Evolutionary conservation across 2,329 filamentous ascomycete genomes (phyloP), one percentile per base, ranked within the genome.

Genomic region (Neocucurbitaria cava): DNA sequence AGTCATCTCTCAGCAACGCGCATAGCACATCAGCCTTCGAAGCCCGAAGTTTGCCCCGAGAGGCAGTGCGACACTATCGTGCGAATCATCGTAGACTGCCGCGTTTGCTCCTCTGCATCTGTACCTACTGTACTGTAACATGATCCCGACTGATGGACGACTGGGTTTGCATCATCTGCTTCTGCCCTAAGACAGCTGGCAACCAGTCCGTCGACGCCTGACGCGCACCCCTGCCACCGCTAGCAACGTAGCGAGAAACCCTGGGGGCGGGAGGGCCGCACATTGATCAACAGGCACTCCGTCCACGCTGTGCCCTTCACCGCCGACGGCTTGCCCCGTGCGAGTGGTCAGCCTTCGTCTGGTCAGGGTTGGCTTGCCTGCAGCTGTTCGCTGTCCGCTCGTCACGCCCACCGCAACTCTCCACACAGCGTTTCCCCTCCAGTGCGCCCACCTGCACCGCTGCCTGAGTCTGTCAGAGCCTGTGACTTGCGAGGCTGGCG

Each of bases 401-500:
- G 56, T 63, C 64, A 65, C 59, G 56, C 60, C 58, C 69, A 67
- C 66, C 64, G 54, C 64, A 61, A 45, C 60, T 54, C 61, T 65
- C 64, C 67, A 70, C 55, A 56, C 61, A 59, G 48, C 58, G 44
- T 54, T n/a, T 48, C 54, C 51, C 52, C 49, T 54, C 46, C 58
- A 56, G 61, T 62, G 68, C 63, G 52, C 54, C 61, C 59, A 46
- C 58, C 70, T 72, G 71, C 71, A 73, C 63, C 61, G 52, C 68
- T 69, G 70, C 66, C 65, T 65, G 59, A 71, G 66, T 59, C 60
- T 61, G 62, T 63, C 64, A 58, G 64, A 64, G 57, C 63, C 63
- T 64, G 66, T 64, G 65, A 70, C 64, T 58, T 64, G 61, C 51
- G 52, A 66, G 61, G 69, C 67, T 68, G 69, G 63, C 68, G 64